These are phyloP conservation scores for Leccinum boreale DNA, from an alignment of 768 basidiomycete genomes.

Conservation along the genomic window DNA sequence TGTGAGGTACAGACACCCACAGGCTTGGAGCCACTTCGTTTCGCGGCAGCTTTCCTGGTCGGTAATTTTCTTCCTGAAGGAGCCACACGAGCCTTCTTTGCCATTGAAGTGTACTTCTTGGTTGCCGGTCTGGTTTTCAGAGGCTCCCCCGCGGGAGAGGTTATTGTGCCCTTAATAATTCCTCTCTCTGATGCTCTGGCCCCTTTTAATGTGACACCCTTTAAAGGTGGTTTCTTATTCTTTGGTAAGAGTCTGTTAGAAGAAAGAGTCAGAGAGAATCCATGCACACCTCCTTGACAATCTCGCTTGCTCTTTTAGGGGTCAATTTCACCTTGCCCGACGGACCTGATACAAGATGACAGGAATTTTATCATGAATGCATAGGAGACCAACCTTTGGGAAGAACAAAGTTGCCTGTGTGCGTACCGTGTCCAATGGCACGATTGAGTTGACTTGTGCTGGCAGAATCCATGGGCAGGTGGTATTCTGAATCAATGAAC, in stretches of 20 bases:
- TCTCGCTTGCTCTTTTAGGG: conserved; percentile 8
- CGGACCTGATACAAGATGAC: conserved; percentile 13
- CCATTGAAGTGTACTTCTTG: conserved; percentile 23
- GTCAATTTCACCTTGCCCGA: conserved; percentile 28
- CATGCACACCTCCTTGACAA: conserved; percentile 15
- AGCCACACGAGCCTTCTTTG: conserved; percentile 23
- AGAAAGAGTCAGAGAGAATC: neutral
- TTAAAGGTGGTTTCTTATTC: conserved; percentile 14
- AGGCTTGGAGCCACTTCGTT: conserved; percentile 3
- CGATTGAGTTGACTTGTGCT: conserved; percentile 48
- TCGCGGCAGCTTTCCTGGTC: conserved; percentile 3
- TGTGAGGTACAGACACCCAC: conserved; percentile 2
- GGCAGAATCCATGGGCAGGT: conserved; percentile 42
- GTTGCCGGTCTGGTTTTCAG: conserved; percentile 1
- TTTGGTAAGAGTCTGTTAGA: neutral
- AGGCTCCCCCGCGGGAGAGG: neutral
- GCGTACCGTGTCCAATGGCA: conserved; percentile 52
- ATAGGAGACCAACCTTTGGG: conserved; percentile 44
- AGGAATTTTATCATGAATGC: neutral
- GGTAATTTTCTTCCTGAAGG: conserved; percentile 8
- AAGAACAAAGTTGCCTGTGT: conserved; percentile 49
- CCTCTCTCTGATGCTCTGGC: neutral
- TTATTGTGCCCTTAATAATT: neutral
- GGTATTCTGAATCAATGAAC: conserved; percentile 56
- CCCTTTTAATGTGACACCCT: neutral